Percentiles rank a stretch among this genome's conserved stretches.
Evolutionary conservation across 495 filamentous ascomycete species (phyloP).

Genomic region (Neurospora pannonica): DNA sequence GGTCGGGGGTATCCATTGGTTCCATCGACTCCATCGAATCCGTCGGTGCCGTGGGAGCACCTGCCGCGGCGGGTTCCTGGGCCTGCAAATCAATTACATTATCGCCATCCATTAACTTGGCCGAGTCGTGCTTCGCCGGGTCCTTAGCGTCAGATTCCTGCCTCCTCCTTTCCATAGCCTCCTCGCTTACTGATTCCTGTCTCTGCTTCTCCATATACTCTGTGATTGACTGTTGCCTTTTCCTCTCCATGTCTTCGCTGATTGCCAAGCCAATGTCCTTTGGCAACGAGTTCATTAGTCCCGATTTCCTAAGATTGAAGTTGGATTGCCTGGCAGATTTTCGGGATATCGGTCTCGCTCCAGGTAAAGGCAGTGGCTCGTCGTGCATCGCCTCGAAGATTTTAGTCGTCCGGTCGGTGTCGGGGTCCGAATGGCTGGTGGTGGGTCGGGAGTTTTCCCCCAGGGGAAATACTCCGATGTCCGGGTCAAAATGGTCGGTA

Average conservation of each 20-base stretch:
- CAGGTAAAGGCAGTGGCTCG: slow-evolving; percentile 19
- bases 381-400: slow-evolving; percentile 39
- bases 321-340: slow-evolving; percentile 27
- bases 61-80: not conserved
- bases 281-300: slow-evolving; percentile 23
- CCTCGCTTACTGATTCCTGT: slow-evolving; percentile 4
- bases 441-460: slow-evolving; percentile 15
- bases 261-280: slow-evolving; percentile 22
- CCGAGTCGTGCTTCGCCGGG: slow-evolving; percentile 23
- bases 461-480: slow-evolving; percentile 8
- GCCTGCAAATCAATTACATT: slow-evolving; percentile 3
- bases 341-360: slow-evolving; percentile 12
- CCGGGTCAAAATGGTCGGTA: slow-evolving; percentile 23
- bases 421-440: slow-evolving; percentile 22
- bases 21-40: not conserved
- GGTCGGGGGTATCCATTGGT: not conserved
- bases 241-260: slow-evolving; percentile 12
- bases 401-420: slow-evolving; percentile 16
- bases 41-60: not conserved
- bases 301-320: slow-evolving; percentile 26
- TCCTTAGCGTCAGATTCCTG: slow-evolving; percentile 4
- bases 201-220: slow-evolving; percentile 2
- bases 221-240: slow-evolving; percentile 1
- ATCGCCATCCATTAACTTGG: slow-evolving; percentile 19
- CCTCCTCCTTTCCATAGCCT: slow-evolving; percentile 1